Base-by-base conservation (phyloP, 1,139 yeast species). In the Meyerozyma carpophila region DNA sequence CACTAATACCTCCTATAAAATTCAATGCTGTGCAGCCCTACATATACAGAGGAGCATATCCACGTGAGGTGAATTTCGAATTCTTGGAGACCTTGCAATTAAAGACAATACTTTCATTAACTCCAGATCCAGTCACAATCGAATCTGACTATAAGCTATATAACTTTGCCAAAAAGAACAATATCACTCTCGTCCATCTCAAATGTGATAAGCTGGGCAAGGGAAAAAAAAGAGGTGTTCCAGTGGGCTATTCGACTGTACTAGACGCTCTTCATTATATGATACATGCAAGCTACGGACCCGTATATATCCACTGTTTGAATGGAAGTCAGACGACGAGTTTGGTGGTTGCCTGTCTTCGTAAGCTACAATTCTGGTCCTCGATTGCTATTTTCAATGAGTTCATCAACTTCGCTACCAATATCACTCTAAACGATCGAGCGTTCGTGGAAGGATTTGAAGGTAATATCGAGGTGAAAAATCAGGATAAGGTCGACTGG, bases 251-350 rank as follows among this genome's bases (percentile, higher is more conserved):
- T 53, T 72, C 77, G 20, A 77, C 81, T 2, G 83, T 84, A 1
- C 59, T 77, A 1, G 68, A 73, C 42, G 84, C 85, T 0, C 65
- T 90, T 20, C 78, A 80, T 48, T 65, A 79, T 40, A 70, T 89
- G 52, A 71, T 84, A 14, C 81, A 84, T 56, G 67, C 70, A 31
- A 74, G 76, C 37, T 68, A 73, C 52, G 77, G 82, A 10, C 96
- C 97, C 1, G 70, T 86, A 8, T 91, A 86, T 58, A 63, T 93
- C 4, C 96, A 91, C 61, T 91, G 98, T 61, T 67, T 84, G 25
- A 91, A 88, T 58, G 98, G 98, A 0, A 90, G 95, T 7, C 93
- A 89, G 52, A 86, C 88, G 2, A 86, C 95, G 0, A 81, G 94
- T 29, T 69, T 93, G 41, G 79, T 89, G 3, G 77, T 91, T 32